Conservation (phyloP, 345 rosid species). For the Eucalyptus globulus region DNA sequence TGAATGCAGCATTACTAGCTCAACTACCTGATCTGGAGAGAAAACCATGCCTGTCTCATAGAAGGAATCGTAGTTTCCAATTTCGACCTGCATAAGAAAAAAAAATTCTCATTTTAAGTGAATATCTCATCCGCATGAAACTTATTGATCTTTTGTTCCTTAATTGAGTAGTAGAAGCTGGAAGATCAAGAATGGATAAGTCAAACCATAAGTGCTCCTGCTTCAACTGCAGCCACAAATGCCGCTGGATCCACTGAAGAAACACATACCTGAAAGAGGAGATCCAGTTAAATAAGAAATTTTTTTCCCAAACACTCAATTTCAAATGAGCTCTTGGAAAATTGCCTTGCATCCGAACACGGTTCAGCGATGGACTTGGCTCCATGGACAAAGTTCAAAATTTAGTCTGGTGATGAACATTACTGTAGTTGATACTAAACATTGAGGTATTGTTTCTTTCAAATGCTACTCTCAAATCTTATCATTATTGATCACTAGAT, state of each 20-base stretch:
- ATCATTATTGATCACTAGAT: background rate
- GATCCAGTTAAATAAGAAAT: background rate
- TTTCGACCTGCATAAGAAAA: constrained; percentile 31
- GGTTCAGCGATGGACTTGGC: background rate
- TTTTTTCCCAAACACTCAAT: background rate
- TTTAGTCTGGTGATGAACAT: background rate
- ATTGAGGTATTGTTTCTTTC: background rate
- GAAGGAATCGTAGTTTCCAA: constrained; percentile 59
- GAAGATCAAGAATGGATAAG: background rate
- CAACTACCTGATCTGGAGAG: constrained; percentile 45
- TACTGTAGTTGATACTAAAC: background rate
- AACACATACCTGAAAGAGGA: constrained; percentile 36
- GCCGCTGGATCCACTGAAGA: constrained; percentile 49
- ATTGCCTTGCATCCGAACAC: background rate
- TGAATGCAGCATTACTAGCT: background rate
- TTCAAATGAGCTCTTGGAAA: background rate
- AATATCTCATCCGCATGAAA: background rate
- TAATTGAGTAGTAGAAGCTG: background rate
- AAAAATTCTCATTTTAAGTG: background rate
- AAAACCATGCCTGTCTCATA: constrained; percentile 32
- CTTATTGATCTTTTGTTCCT: background rate
- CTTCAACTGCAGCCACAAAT: constrained; percentile 42
- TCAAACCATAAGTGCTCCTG: constrained; percentile 49
- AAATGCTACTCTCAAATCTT: background rate
- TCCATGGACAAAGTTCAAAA: background rate